phyloP scores from a whole-genome alignment of 1,284 basidiomycete species.

The Mrakiaceae sp. region DNA sequence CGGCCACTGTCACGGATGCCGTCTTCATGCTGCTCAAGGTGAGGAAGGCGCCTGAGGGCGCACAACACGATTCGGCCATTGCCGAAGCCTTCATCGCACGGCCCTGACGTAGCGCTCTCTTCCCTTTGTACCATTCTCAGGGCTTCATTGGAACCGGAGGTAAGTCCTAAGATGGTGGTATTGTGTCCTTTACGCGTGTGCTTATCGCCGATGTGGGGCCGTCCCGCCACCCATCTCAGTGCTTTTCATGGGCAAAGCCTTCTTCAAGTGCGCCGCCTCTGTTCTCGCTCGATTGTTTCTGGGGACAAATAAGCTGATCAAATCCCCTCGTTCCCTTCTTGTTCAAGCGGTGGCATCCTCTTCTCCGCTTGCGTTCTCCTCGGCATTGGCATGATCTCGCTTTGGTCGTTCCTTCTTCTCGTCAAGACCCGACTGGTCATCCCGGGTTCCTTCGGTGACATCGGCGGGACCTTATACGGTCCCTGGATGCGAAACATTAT shows the following conservation, averaged over 20 bases:
- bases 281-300: not conserved
- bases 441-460: conserved; percentile 51
- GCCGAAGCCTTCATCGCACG: too few species aligned
- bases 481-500: conserved; percentile 85
- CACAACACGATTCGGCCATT: too few species aligned
- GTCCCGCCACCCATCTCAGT: conserved; percentile 34
- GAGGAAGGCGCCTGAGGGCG: too few species aligned
- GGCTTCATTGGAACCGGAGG: conserved; percentile 88
- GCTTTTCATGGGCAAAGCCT: conserved; percentile 90
- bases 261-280: conserved; percentile 67
- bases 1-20: conserved; percentile 23
- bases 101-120: conserved; percentile 5
- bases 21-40: conserved; percentile 19
- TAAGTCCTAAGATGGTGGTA: not conserved
- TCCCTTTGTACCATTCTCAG: conserved; percentile 58
- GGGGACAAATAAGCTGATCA: not conserved
- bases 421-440: conserved; percentile 81
- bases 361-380: conserved; percentile 75
- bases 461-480: conserved; percentile 86
- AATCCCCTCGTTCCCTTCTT: too few species aligned
- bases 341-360: conserved; percentile 46
- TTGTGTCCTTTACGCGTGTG: too few species aligned
- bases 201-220: not conserved
- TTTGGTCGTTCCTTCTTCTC: conserved; percentile 89
- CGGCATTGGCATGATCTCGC: conserved; percentile 72